Evolutionary conservation across 495 filamentous ascomycete species (phyloP).

Genomic region (Beverwykella pulmonaria): DNA sequence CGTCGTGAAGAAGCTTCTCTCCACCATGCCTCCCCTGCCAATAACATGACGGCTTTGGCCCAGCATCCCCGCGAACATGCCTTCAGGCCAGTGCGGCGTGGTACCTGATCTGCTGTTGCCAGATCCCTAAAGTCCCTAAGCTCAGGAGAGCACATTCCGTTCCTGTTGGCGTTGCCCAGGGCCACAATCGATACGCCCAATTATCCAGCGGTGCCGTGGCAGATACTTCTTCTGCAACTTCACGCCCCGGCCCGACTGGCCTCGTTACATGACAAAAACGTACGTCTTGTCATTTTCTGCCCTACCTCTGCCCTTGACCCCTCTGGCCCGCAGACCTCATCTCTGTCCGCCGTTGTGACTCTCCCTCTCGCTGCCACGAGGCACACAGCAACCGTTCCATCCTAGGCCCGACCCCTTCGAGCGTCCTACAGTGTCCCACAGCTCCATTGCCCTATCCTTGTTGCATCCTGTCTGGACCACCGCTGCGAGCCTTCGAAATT

Average conservation of each 20-base stretch:
- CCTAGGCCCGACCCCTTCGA: conserved; percentile 28
- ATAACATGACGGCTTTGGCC: conserved; percentile 27
- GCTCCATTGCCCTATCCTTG: conserved; percentile 22
- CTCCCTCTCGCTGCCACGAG: conserved; percentile 36
- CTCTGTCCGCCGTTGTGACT: conserved; percentile 8
- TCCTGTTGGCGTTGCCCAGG: conserved; percentile 27
- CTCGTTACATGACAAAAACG: conserved; percentile 17
- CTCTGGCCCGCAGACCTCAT: conserved; percentile 19
- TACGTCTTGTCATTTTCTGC: conserved; percentile 5
- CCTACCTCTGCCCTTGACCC: conserved; percentile 9
- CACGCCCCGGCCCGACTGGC: conserved; percentile 20
- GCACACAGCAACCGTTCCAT: conserved; percentile 32
- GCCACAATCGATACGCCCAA: conserved; percentile 27
- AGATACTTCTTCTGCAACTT: conserved; percentile 15
- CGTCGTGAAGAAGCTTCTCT: not conserved
- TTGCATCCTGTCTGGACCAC: conserved; percentile 15
- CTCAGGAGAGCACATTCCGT: conserved; percentile 34
- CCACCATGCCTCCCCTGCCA: conserved; percentile 32
- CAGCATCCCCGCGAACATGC: conserved; percentile 32
- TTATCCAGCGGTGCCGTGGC: conserved; percentile 6
- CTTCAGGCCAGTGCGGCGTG: conserved; percentile 22
- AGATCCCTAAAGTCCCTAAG: conserved; percentile 22
- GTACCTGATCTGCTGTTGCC: conserved; percentile 34
- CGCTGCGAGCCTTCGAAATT: not conserved
- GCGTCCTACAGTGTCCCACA: conserved; percentile 33